Evolutionary conservation across 1,284 basidiomycete species (phyloP), one percentile per base, ranked within the genome.

Genomic region (Ceratobasidium sp.): DNA sequence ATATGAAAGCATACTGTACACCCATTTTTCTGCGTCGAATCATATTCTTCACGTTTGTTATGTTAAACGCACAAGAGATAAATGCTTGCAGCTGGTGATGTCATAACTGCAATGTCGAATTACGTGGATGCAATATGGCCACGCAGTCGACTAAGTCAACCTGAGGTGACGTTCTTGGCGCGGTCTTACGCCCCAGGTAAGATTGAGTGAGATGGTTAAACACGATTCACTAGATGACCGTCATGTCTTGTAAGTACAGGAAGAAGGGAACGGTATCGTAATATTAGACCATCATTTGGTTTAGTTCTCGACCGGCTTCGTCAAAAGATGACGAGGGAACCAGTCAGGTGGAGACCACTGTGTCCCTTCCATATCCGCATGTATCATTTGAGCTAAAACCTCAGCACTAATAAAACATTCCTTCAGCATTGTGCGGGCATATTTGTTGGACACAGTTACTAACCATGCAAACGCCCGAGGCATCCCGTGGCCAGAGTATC

Each of bases 391-490:
- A 1, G 88, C 88, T 1, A 93, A 83, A 2, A 85, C 88, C 78
- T 92, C 88, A 17, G 91, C 93, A 78, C 93, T 93, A 67, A 19
- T n/a, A 65, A 56, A 47, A 62, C 14, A 22, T 41, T 41, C 19
- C 71, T 66, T 73, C 63, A 22, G 22, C 45, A 62, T 33, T n/a
- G 50, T 19, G 36, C 71, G 45, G 56, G 8, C 29, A 33, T 71
- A 9, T 75, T 48, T n/a, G 36, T 41, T 50, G 48, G 57, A 33
- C 72, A 64, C 14, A 36, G 29, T 14, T 5, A 63, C 87, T 63
- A 79, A 92, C 91, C 92, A 93, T 53, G 86, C 88, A 79, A 87
- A 93, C 0, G 91, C 89, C 1, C 92, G 87, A 3, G 92, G 89
- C 92, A 95, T 95, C 0, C 76, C 76, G 53, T 62, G 51, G 11